Evolutionary conservation across 2,329 filamentous ascomycete species (phyloP), one percentile per base, ranked within the genome.

Genomic region (Ophiosphaerella korrae): DNA sequence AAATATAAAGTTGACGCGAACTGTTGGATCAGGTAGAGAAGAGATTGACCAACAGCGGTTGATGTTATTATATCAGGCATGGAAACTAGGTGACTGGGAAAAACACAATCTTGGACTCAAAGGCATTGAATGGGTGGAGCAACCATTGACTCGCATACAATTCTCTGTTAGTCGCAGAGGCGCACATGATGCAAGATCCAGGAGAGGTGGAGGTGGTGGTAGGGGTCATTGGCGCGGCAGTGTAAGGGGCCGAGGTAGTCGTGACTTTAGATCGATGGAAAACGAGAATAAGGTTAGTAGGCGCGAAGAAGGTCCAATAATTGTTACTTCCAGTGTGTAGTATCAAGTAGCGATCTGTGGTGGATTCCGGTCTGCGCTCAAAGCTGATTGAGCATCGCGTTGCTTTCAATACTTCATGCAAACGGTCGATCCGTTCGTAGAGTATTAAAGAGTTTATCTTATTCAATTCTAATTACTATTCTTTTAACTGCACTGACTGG

Each of bases 1-100:
- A 2, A 68, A 75, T 0, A 71, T 91, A 1, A 74, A 74, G 31
- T 32, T 70, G 42, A 66, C 55, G 9, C 66, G 52, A 14, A 56
- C 41, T 6, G 38, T 59, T 9, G 61, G 59, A 1, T 37, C 52
- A 1, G 62, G 52, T 1, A 63, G 56, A 44, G 73, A 68, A 39
- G 66, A 68, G 26, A 42, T 69, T 3, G 68, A 72, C 33, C 62
- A 68, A 38, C 71, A 80, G 51, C 69, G 70, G 33, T 45, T 80
- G 50, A 78, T 80, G 75, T 77, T 88, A 36, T 74, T 90, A 1
- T 92, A 90, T 62, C 89, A 92, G 65, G 78, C 84, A 0, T 90
- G 86, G 81, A 87, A 85, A 5, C 78, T 89, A 0, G 77, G 80
- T 0, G 75, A 78, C 1, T 82, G 83, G 26, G 83, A 85, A 47